phyloP scores from a whole-genome alignment of 208 protist species.

The Wallacemonas sp. region DNA sequence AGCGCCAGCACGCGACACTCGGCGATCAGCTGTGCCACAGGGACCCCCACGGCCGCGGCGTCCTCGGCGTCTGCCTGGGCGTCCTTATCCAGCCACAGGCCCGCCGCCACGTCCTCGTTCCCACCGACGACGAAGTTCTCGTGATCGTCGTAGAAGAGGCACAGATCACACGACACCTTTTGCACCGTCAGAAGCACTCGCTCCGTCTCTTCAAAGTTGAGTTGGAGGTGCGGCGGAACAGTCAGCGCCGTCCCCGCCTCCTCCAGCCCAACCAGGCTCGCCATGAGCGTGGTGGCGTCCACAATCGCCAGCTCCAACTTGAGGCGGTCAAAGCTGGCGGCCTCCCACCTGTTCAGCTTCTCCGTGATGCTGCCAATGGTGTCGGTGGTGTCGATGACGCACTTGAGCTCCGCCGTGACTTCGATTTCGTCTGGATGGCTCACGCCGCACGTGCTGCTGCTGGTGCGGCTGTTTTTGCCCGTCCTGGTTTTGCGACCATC shows the following conservation, averaged over 20 bases:
- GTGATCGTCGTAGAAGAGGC: constrained; percentile 36
- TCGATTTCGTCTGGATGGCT: constrained; percentile 44
- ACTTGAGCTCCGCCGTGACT: constrained; percentile 67
- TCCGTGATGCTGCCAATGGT: constrained; percentile 72
- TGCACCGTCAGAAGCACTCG: constrained; percentile 65
- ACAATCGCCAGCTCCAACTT: constrained; percentile 82
- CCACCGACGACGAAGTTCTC: constrained; percentile 2
- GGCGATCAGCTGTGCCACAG: constrained; percentile 28
- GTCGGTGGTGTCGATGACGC: constrained; percentile 67
- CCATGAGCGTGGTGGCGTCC: constrained; percentile 55
- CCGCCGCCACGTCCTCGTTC: background rate
- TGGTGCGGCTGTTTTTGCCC: background rate
- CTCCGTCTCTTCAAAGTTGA: constrained; percentile 28
- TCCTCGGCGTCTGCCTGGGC: constrained; percentile 1
- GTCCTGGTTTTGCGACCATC: background rate
- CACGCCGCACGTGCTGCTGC: constrained; percentile 70
- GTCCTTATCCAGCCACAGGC: constrained; percentile 10
- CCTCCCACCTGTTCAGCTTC: constrained; percentile 74
- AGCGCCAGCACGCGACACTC: constrained; percentile 38
- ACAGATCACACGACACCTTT: constrained; percentile 52
- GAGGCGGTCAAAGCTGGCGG: constrained; percentile 74
- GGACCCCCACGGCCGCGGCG: background rate
- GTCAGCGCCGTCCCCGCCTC: constrained; percentile 24
- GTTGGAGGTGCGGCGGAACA: constrained; percentile 54
- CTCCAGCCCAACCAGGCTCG: constrained; percentile 55